phyloP scores from a whole-genome alignment of 2,329 filamentous ascomycete genomes.

The Macroventuria anomochaeta region DNA sequence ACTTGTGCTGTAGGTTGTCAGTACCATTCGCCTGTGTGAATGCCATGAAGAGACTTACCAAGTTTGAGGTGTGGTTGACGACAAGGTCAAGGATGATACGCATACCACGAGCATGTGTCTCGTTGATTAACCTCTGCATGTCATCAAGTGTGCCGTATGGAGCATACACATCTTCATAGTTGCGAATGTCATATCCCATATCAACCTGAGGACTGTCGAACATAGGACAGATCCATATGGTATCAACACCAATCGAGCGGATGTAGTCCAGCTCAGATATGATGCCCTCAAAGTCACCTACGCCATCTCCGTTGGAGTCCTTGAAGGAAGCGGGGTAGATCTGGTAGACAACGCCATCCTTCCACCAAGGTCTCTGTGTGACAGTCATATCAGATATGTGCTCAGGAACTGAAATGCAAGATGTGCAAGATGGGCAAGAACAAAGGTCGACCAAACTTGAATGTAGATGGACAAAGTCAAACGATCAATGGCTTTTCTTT shows the following conservation, averaged over 20 bases:
- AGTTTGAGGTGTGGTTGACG: conserved; percentile 50
- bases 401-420: not conserved
- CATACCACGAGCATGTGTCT: conserved; percentile 47
- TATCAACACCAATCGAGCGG: conserved; percentile 54
- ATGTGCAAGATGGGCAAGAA: conserved; percentile 1
- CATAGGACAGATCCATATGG: conserved; percentile 50
- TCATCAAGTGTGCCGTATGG: conserved; percentile 51
- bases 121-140: conserved; percentile 47
- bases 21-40: not conserved
- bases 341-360: conserved; percentile 66
- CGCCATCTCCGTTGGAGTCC: conserved; percentile 63
- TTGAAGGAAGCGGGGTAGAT: conserved; percentile 69
- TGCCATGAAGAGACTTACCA: conserved; percentile 24
- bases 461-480: conserved; percentile 16
- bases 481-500: conserved; percentile 11
- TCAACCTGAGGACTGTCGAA: conserved; percentile 57
- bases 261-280: conserved; percentile 64
- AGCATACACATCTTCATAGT: conserved; percentile 50
- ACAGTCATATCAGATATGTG: conserved; percentile 37
- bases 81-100: conserved; percentile 50
- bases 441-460: conserved; percentile 3
- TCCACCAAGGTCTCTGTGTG: conserved; percentile 60
- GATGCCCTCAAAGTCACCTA: conserved; percentile 65
- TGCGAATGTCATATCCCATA: conserved; percentile 50
- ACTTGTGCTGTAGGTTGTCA: conserved; percentile 52